Base-by-base conservation (phyloP, 2,329 filamentous ascomycete species). In the Leptodontidium sp. region DNA sequence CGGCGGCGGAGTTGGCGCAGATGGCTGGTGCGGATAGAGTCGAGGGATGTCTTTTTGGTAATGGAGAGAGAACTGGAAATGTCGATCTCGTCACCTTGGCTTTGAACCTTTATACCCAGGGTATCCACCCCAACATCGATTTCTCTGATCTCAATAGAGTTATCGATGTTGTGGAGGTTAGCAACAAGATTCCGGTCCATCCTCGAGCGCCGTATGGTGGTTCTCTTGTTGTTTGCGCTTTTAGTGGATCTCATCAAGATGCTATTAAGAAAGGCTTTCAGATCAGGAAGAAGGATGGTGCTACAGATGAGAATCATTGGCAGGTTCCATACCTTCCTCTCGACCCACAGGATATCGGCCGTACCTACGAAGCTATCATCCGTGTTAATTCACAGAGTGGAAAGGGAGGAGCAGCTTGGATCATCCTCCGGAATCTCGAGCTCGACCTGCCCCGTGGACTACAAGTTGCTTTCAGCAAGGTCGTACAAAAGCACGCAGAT, bases 361-460 rank as follows among this genome's bases (percentile, higher is more conserved):
- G 95, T 68, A 98, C 91, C n/a, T 98, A 98, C 87, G 94, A 98
- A 82, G 95, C 95, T 68, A 92, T 98, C 78, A 98, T 98, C 79
- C 92, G 95, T 69, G 95, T 98, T 87, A 99, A 98, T 85, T 97
- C 93, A 21, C 95, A 98, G 80, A 93, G 90, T 75, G 95, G 95
- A 73, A 98, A 99, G 84, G 95, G 95, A 70, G 96, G 96, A 75
- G 91, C 93, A 69, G 94, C 95, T 62, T 98, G 93, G 93, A 92
- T 98, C 78, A 94, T 98, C 78, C 90, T 94, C 78, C 91, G 92
- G 75, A 91, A 93, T 77, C 88, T 98, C 71, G 89, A 96, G 77
- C 91, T 98, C 76, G 96, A 98, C 80, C 88, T 98, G 63, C 96
- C 96, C 17, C 93, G 96, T 71, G 94, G 94, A 64, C 87, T 98